These are phyloP conservation scores for Trichosanthes truncata DNA, from an alignment of 306 rosid species.

Conservation along the genomic window DNA sequence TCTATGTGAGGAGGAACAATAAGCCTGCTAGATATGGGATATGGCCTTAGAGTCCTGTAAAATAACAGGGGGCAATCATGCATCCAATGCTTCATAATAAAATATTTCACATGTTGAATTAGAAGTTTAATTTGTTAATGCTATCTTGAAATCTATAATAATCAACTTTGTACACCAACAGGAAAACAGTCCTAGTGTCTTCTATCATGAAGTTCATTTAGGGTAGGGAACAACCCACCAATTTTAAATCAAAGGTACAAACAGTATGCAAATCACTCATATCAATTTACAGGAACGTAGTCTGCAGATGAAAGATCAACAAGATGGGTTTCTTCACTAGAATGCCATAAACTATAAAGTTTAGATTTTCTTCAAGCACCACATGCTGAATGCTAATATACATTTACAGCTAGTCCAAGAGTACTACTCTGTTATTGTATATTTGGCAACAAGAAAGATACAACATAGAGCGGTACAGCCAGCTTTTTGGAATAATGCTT, in stretches of 20 bases:
- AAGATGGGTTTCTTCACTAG: neutral
- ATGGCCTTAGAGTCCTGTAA: slow-evolving; percentile 65
- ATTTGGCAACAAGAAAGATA: neutral
- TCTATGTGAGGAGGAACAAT: slow-evolving; percentile 56
- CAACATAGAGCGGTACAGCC: neutral
- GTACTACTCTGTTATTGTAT: neutral
- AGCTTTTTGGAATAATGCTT: neutral
- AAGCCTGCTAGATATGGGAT: slow-evolving; percentile 61
- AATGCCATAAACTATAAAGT: neutral
- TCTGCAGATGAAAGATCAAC: neutral
- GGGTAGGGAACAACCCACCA: neutral
- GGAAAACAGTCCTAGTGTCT: neutral
- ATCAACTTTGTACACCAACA: neutral
- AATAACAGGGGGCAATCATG: slow-evolving; percentile 16
- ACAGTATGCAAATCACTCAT: neutral
- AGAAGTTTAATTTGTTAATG: neutral
- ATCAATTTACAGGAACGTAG: neutral
- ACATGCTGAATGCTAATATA: neutral
- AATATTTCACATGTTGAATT: neutral
- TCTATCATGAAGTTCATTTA: neutral
- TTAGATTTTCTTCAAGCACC: neutral
- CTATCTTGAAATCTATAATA: neutral
- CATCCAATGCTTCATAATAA: slow-evolving; percentile 4
- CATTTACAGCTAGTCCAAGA: neutral
- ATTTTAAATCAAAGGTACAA: neutral